These are phyloP conservation scores for Thelephora ganbajun DNA, from an alignment of 768 basidiomycete genomes.

Conservation along the genomic window DNA sequence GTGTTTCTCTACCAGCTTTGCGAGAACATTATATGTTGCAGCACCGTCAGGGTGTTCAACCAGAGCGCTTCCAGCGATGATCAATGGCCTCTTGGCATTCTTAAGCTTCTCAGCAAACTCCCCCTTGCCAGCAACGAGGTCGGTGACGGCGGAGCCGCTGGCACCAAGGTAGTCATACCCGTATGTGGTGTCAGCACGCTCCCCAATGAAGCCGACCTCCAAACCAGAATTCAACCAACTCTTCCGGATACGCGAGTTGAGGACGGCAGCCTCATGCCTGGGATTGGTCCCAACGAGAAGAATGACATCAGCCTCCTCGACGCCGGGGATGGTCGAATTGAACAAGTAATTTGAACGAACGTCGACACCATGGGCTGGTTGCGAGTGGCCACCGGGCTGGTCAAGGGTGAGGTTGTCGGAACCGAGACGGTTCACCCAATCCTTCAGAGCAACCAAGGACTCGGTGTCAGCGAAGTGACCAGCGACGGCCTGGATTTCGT, in stretches of 20 bases:
- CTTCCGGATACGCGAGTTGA: conserved; percentile 95
- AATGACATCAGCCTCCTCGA: conserved; percentile 86
- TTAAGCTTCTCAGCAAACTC: conserved; percentile 79
- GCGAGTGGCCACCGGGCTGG: conserved; percentile 45
- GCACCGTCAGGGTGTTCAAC: conserved; percentile 76
- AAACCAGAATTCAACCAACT: conserved; percentile 81
- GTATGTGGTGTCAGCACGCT: conserved; percentile 83
- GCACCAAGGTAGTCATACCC: conserved; percentile 85
- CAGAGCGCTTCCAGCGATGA: conserved; percentile 84
- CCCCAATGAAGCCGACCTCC: conserved; percentile 83
- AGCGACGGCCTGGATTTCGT: conserved; percentile 92
- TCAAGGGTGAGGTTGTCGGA: conserved; percentile 90
- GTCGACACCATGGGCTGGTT: conserved; percentile 74
- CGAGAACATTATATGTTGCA: conserved; percentile 60
- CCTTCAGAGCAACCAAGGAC: conserved; percentile 85
- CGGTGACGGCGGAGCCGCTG: conserved; percentile 57
- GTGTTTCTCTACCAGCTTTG: conserved; percentile 71
- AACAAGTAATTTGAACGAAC: conserved; percentile 94
- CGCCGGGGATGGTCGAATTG: conserved; percentile 81
- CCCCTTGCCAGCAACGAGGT: conserved; percentile 67
- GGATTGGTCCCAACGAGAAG: conserved; percentile 95
- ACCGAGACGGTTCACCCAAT: conserved; percentile 82
- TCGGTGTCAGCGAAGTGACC: conserved; percentile 92
- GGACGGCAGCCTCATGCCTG: conserved; percentile 89
- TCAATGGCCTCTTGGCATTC: conserved; percentile 78